Evolutionary conservation across 495 filamentous ascomycete genomes (phyloP).

Genomic region (Hypoxylon trugodes): DNA sequence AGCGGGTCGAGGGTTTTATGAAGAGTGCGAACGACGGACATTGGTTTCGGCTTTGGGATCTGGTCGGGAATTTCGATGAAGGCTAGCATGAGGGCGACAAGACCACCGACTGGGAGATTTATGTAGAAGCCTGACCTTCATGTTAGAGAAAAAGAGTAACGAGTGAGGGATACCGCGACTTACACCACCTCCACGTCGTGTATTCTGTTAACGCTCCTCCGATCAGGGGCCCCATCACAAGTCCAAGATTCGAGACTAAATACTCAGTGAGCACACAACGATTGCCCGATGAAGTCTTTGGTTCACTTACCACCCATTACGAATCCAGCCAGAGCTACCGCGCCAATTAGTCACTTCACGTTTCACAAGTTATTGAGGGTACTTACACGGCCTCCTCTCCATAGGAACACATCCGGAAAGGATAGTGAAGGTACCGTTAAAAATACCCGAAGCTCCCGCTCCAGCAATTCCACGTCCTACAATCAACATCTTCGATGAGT

Average conservation of each 20-base stretch:
- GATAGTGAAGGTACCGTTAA: not conserved
- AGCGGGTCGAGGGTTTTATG: conserved; percentile 54
- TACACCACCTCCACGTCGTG: conserved; percentile 53
- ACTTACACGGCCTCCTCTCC: too few relatives aligned
- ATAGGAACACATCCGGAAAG: too few relatives aligned
- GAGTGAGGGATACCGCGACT: not conserved
- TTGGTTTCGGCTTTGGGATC: conserved; percentile 6
- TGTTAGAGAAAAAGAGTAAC: not conserved
- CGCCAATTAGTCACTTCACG: too few relatives aligned
- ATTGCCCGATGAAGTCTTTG: too few relatives aligned
- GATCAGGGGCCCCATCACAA: conserved; percentile 59
- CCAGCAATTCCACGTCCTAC: not conserved
- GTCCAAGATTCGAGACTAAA: conserved; percentile 40
- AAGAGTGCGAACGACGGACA: conserved; percentile 2
- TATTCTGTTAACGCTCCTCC: conserved; percentile 69
- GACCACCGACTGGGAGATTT: conserved; percentile 40
- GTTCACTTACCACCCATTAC: conserved; percentile 30
- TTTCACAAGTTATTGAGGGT: too few relatives aligned
- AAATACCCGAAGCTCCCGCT: not conserved
- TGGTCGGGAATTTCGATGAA: conserved; percentile 58
- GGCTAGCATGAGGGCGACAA: conserved; percentile 44
- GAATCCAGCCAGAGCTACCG: conserved; percentile 18
- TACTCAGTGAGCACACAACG: conserved; percentile 41
- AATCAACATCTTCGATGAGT: not conserved
- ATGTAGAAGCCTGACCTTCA: conserved; percentile 62